These are phyloP conservation scores for Pythium dissotocum DNA, from an alignment of 352 stramenopile genomes.

Conservation along the genomic window DNA sequence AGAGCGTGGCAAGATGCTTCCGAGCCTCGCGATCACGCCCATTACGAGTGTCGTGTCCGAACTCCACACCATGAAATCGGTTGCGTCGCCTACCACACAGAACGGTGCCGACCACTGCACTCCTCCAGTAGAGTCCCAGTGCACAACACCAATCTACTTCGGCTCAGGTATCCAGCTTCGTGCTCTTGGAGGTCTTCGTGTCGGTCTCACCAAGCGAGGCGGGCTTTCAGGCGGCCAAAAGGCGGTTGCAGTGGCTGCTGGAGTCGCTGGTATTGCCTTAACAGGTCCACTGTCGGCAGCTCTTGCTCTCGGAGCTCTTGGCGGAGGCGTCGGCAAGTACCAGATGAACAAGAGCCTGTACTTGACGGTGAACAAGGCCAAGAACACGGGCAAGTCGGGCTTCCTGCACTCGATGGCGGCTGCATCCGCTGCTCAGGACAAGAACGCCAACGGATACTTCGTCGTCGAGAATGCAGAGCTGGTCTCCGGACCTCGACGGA, in stretches of 20 bases:
- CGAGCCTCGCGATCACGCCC: slow-evolving; percentile 15
- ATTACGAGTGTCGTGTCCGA: slow-evolving; percentile 13
- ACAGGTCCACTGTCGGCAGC: slow-evolving; percentile 53
- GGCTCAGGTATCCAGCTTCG: slow-evolving; percentile 46
- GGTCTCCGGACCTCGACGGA: slow-evolving; percentile 44
- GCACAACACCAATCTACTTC: slow-evolving; percentile 39
- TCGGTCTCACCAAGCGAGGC: slow-evolving; percentile 55
- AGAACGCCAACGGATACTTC: slow-evolving; percentile 38
- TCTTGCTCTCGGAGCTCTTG: slow-evolving; percentile 51
- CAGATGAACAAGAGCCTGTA: slow-evolving; percentile 67
- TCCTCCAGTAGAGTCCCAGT: slow-evolving; percentile 34
- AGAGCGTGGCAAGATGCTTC: slow-evolving; percentile 13
- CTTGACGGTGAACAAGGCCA: slow-evolving; percentile 44
- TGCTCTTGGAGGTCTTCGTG: slow-evolving; percentile 46
- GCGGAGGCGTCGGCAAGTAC: slow-evolving; percentile 61
- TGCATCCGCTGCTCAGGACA: slow-evolving; percentile 6
- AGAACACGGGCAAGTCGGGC: slow-evolving; percentile 20
- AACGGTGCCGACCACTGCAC: not conserved
- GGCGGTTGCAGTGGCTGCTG: slow-evolving; percentile 48
- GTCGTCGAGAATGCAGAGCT: slow-evolving; percentile 58
- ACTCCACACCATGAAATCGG: slow-evolving; percentile 20
- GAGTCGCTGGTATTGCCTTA: slow-evolving; percentile 53
- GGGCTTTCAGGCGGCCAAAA: slow-evolving; percentile 58
- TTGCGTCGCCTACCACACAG: slow-evolving; percentile 8
- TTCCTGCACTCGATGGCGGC: slow-evolving; percentile 9